Evolutionary conservation across 2,329 filamentous ascomycete species (phyloP).

Genomic region (Penicillium occitanis): DNA sequence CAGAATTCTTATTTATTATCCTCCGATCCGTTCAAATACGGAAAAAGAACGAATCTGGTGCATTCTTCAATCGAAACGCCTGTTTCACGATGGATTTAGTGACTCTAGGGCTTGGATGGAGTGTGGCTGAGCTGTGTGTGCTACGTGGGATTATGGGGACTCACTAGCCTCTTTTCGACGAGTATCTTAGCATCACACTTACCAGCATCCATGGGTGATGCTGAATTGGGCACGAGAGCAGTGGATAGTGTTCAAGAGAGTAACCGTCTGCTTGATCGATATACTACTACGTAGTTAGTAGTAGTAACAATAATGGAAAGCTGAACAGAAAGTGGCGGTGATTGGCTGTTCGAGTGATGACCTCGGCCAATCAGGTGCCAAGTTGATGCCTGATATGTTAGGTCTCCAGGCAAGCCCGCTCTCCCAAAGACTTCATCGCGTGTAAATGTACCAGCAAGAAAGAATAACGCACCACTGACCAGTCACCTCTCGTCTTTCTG

Average conservation of each 20-base stretch:
- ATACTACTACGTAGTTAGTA: too few relatives aligned
- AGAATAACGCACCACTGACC: neutral
- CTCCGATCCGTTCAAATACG: neutral
- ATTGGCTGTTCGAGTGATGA: neutral
- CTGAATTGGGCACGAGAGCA: neutral
- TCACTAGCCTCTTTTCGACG: neutral
- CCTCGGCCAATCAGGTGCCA: neutral
- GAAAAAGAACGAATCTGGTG: neutral
- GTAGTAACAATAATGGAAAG: neutral
- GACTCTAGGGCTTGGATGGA: neutral
- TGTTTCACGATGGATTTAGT: slow-evolving; percentile 1
- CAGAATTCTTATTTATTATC: neutral
- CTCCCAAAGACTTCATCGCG: neutral
- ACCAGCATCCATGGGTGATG: neutral
- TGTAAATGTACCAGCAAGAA: neutral
- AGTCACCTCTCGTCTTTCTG: neutral
- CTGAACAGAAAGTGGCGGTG: neutral
- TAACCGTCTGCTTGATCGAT: neutral
- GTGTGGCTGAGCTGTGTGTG: slow-evolving; percentile 7
- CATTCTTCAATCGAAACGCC: slow-evolving; percentile 5
- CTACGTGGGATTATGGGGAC: neutral
- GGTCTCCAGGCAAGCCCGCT: slow-evolving; percentile 1
- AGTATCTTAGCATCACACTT: neutral
- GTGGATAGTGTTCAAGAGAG: neutral
- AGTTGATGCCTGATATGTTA: slow-evolving; percentile 2